These are phyloP conservation scores for Colletotrichum chlorophyti DNA, from an alignment of 2,329 filamentous ascomycete species.

Conservation along the genomic window DNA sequence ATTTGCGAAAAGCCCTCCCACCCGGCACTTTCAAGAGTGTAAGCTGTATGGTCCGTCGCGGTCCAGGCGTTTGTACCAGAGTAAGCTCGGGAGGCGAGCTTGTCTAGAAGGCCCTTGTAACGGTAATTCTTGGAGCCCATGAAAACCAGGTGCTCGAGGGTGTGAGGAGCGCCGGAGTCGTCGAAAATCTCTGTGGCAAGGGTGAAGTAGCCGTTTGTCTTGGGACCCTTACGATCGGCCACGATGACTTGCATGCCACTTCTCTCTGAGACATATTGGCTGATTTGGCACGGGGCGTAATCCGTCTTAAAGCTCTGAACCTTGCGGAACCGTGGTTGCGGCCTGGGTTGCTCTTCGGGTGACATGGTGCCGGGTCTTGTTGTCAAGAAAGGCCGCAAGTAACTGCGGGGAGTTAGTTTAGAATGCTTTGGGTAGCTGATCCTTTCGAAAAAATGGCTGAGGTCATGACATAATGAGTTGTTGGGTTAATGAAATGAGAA, in stretches of 20 bases:
- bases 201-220: conserved; percentile 92
- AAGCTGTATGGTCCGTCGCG: conserved; percentile 93
- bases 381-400: not conserved
- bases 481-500: not conserved
- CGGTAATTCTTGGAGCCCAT: conserved; percentile 93
- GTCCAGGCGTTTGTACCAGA: conserved; percentile 98
- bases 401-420: conserved; percentile 5
- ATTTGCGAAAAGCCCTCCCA: conserved; percentile 98
- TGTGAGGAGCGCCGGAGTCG: conserved; percentile 91
- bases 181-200: conserved; percentile 97
- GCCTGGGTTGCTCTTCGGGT: conserved; percentile 48
- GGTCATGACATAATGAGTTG: not conserved
- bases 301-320: conserved; percentile 87
- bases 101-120: conserved; percentile 95
- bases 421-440: not conserved
- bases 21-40: conserved; percentile 92
- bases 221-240: conserved; percentile 92
- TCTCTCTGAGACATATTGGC: conserved; percentile 93
- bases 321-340: conserved; percentile 74
- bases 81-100: conserved; percentile 91
- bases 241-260: conserved; percentile 96
- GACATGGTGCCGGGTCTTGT: conserved; percentile 56
- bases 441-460: not conserved
- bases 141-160: conserved; percentile 82
- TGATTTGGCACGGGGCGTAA: conserved; percentile 87